Evolutionary conservation across 139 green algal species (phyloP).

Genomic region (Closterium sp.): DNA sequence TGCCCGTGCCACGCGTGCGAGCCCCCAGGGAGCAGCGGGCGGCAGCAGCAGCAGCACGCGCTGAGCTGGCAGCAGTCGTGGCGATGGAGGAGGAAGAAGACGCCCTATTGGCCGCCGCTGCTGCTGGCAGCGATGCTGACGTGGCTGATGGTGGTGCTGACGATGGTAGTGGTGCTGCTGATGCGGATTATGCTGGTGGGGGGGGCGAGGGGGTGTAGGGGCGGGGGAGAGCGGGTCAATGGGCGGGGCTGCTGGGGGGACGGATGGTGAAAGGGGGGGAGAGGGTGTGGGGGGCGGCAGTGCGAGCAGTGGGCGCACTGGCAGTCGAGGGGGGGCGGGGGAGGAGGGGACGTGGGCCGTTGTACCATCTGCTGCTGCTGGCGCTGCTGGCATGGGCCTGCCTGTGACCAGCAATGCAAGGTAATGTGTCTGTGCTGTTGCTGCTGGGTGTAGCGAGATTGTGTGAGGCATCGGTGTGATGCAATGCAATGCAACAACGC

Average conservation of each 20-base stretch:
- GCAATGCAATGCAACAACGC: too few species aligned
- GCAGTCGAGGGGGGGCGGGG: not conserved
- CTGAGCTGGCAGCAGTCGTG: not conserved
- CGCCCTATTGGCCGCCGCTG: not conserved
- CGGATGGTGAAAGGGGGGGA: not conserved
- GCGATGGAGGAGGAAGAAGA: not conserved
- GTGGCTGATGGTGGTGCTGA: slow-evolving; percentile 1
- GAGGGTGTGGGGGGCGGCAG: not conserved
- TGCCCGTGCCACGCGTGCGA: too few species aligned
- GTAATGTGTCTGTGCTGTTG: not conserved
- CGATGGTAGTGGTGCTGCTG: not conserved
- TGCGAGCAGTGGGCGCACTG: not conserved
- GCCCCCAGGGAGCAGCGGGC: too few species aligned
- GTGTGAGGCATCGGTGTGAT: too few species aligned
- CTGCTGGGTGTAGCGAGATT: too few species aligned
- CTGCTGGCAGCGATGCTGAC: not conserved
- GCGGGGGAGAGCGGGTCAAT: not conserved
- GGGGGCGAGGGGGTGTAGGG: not conserved
- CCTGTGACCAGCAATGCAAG: not conserved
- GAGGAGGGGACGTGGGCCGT: not conserved
- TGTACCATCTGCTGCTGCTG: not conserved
- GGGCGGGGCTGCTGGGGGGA: not conserved
- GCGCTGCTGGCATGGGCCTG: not conserved
- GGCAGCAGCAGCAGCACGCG: not conserved
- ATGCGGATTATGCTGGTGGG: not conserved